Evolutionary conservation across 1,139 yeast genomes (phyloP), one percentile per base, ranked within the genome.

Genomic region (Diutina siamensis): DNA sequence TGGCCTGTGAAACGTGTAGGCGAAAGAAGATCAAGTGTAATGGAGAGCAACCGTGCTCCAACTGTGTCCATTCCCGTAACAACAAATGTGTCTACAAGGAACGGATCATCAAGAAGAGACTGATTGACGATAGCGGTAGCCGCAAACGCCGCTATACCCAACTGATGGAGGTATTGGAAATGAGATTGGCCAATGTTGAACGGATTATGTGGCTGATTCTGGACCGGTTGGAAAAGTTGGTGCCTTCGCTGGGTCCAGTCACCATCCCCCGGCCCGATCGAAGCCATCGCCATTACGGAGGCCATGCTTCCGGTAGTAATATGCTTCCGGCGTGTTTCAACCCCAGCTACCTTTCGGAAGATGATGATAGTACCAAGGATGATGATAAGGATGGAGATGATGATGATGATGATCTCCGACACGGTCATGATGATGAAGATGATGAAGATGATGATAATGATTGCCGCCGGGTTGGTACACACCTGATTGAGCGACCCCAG

Each of bases 31-130:
- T 42, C 36, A 53, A 55, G 42, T 61, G 65, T 46, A 57, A 60
- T 40, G 63, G 63, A 4, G 50, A 47, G 9, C 18, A 15, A 3
- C 62, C 61, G 1, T 61, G 65, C 27, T 44, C 52, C 35, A 56
- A 57, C 48, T 61, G 65, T 44, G 27, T 15, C 28, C 20, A 44
- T 10, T 21, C 34, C 25, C 17, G 28, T 3, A 22, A 25, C 21
- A 18, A 7, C 12, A 12, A 25, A n/a, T 38, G 42, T 38, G 17
- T 25, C 20, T 38, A 38, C n/a, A 38, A 38, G 15, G 42, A 25
- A 15, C 32, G 42, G 20, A 25, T 25, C 21, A 10, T 38, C 21
- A 22, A 25, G 21, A 22, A 25, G 21, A 25, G 20, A 9, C 27
- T 21, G 18, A 18, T 20, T 4, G 42, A 38, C 3, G 42, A 25